A percentile compares a stretch with the other conserved stretches of the same genome.
Evolutionary conservation across 2,329 filamentous ascomycete genomes (phyloP).

Genomic region (Raffaelea ambrosiae): DNA sequence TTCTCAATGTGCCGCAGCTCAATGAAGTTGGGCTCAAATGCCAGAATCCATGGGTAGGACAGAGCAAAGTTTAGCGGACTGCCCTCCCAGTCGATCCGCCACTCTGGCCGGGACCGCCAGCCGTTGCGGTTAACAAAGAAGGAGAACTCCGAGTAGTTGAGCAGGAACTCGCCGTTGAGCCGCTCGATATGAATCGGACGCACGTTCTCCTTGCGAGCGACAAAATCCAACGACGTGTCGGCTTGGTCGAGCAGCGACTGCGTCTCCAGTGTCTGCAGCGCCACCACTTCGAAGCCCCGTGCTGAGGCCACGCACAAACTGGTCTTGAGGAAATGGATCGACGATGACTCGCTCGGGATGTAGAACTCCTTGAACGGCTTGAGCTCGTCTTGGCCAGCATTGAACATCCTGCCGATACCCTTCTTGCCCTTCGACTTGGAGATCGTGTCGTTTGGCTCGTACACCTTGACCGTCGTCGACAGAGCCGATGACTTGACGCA

Average conservation of each 20-base stretch:
- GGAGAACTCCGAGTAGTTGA: conserved; percentile 97
- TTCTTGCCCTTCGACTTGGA: conserved; percentile 93
- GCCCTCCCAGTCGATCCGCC: conserved; percentile 97
- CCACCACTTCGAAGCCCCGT: conserved; percentile 93
- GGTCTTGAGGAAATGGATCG: conserved; percentile 93
- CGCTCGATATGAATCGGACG: conserved; percentile 96
- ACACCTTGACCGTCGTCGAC: conserved; percentile 97
- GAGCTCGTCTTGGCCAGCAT: conserved; percentile 82
- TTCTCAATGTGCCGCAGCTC: conserved; percentile 94
- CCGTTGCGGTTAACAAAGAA: conserved; percentile 99
- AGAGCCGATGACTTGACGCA: conserved; percentile 91
- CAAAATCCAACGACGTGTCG: conserved; percentile 95
- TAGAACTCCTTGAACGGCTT: conserved; percentile 99
- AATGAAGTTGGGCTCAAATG: conserved; percentile 95
- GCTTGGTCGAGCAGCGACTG: conserved; percentile 95
- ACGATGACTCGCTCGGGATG: conserved; percentile 95
- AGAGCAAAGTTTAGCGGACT: conserved; percentile 86
- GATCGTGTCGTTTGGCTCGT: conserved; percentile 92
- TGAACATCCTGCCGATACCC: conserved; percentile 92
- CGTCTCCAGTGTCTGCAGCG: conserved; percentile 92
- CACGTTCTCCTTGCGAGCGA: conserved; percentile 85
- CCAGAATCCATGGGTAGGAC: conserved; percentile 93
- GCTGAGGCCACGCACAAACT: conserved; percentile 96
- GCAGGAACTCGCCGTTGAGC: conserved; percentile 90
- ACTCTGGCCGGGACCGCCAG: conserved; percentile 91